phyloP scores from a whole-genome alignment of 2,329 filamentous ascomycete genomes.

The Phialemoniopsis sp. region DNA sequence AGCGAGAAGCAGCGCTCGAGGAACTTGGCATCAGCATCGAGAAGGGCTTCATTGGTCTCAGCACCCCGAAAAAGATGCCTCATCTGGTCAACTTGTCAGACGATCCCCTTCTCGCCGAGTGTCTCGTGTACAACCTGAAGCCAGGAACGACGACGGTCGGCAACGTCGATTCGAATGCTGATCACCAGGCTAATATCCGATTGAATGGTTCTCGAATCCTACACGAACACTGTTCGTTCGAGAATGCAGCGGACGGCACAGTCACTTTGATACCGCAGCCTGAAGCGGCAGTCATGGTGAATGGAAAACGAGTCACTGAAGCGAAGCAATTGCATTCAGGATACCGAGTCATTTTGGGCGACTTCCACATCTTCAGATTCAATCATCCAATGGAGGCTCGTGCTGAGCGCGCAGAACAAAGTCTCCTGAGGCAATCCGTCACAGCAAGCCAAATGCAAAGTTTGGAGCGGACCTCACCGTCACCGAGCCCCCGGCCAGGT shows the following conservation, averaged over 20 bases:
- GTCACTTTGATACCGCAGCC: conserved; percentile 89
- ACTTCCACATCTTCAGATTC: conserved; percentile 98
- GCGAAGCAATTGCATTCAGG: conserved; percentile 84
- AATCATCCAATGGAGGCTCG: conserved; percentile 96
- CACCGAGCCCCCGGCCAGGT: conserved; percentile 51
- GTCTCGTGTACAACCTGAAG: conserved; percentile 96
- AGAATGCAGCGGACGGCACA: conserved; percentile 79
- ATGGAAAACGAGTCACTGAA: conserved; percentile 84
- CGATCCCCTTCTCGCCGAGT: conserved; percentile 89
- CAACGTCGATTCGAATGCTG: conserved; percentile 80
- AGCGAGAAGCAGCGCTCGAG: conserved; percentile 89
- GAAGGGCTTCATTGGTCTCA: conserved; percentile 92
- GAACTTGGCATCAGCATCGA: conserved; percentile 98
- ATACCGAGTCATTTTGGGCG: conserved; percentile 90
- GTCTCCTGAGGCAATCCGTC: conserved; percentile 78
- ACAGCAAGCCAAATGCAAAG: conserved; percentile 57
- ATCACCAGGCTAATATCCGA: conserved; percentile 77
- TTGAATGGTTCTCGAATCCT: conserved; percentile 92
- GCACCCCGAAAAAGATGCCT: conserved; percentile 98
- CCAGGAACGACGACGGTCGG: conserved; percentile 91
- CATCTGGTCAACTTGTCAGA: conserved; percentile 98
- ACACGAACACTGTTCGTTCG: conserved; percentile 88
- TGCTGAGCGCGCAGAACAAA: conserved; percentile 85
- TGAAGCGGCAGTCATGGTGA: conserved; percentile 97
- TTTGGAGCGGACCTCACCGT: conserved; percentile 53